phyloP scores from a whole-genome alignment of 495 filamentous ascomycete species.

The Neurospora sp. region DNA sequence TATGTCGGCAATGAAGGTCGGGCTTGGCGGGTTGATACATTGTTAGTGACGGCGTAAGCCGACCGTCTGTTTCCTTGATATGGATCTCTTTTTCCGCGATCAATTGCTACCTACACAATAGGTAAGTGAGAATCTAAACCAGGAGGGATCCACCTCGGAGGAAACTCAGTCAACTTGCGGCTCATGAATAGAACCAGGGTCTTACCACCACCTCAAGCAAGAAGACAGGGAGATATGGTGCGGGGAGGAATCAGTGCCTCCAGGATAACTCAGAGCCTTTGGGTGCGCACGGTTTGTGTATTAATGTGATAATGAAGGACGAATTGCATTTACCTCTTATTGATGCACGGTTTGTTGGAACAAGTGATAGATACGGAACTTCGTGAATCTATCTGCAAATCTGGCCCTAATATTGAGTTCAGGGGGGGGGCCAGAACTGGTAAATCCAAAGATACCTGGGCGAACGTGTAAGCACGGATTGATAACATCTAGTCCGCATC shows the following conservation, averaged over 20 bases:
- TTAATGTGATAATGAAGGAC: background rate
- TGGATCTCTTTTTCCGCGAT: background rate
- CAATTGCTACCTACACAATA: background rate
- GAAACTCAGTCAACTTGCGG: background rate
- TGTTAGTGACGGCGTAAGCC: background rate
- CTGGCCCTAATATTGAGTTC: background rate
- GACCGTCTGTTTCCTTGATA: background rate
- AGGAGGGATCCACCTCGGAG: background rate
- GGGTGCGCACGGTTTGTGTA: background rate
- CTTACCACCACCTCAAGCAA: background rate
- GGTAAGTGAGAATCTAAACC: background rate
- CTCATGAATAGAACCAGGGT: background rate
- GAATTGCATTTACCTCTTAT: background rate
- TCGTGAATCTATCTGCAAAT: background rate
- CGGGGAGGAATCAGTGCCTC: background rate
- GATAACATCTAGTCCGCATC: background rate
- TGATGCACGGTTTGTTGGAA: background rate
- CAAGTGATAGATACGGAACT: background rate
- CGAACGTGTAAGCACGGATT: background rate
- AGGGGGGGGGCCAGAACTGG: background rate
- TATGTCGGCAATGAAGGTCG: background rate
- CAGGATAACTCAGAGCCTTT: background rate
- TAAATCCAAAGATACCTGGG: background rate
- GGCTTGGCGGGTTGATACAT: background rate
- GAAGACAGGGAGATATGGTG: background rate